A percentile compares a stretch with the other conserved stretches of the same genome.
phyloP scores from a whole-genome alignment of 768 basidiomycete species.

The Amanita muscaria region DNA sequence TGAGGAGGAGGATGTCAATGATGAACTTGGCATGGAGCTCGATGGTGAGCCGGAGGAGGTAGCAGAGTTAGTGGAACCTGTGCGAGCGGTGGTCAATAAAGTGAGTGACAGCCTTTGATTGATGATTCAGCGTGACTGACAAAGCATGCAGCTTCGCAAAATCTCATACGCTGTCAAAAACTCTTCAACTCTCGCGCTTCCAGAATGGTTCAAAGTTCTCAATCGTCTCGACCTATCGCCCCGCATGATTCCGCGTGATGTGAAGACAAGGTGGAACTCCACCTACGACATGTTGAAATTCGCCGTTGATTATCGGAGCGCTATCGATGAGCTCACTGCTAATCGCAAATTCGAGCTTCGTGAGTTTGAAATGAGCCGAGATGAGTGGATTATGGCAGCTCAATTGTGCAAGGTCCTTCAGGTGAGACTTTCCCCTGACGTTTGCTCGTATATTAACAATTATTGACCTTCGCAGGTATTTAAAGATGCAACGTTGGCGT shows the following conservation, averaged over 20 bases:
- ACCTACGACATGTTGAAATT: not conserved
- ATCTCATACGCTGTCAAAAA: slow-evolving; percentile 18
- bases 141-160: slow-evolving; percentile 13
- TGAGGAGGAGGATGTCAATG: too few species aligned
- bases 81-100: too few species aligned
- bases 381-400: not conserved
- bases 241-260: not conserved
- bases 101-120: too few species aligned
- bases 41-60: too few species aligned
- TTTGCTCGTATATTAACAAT: not conserved
- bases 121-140: too few species aligned
- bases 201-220: slow-evolving; percentile 11
- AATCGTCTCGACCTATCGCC: not conserved
- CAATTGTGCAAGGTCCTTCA: not conserved
- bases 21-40: too few species aligned
- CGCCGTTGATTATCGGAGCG: not conserved
- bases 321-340: not conserved
- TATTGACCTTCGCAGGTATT: slow-evolving; percentile 6
- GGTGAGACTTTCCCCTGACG: not conserved
- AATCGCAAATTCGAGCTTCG: not conserved
- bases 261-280: not conserved
- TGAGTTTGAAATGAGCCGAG: not conserved
- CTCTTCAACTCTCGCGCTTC: slow-evolving; percentile 16
- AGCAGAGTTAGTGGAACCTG: too few species aligned
- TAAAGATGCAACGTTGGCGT: slow-evolving; percentile 12